Evolutionary conservation across 495 filamentous ascomycete genomes (phyloP), one percentile per base, ranked within the genome.

Genomic region (Xylaria longipes): DNA sequence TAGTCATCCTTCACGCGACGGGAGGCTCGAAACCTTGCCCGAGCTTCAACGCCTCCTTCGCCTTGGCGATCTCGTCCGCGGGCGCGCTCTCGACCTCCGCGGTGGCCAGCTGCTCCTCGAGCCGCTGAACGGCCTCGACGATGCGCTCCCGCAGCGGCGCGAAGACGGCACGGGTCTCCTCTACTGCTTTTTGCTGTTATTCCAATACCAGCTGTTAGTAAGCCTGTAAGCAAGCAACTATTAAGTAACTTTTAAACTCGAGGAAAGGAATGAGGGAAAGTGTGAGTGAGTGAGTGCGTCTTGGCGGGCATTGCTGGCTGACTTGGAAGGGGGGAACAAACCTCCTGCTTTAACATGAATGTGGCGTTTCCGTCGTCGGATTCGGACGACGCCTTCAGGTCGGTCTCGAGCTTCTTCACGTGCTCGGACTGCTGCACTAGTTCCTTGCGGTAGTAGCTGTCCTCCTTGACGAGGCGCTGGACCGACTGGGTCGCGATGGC

Each of bases 401-500:
- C 84, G 25, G 87, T 88, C 71, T 89, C 80, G 20, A 94, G 84
- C 81, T 92, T 90, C 82, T 88, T 81, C 48, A 98, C 86, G 52
- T 91, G 90, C 70, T 85, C 84, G 68, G 91, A 86, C 75, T 98
- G 94, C 69, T 89, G 81, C 70, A 86, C 82, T 27, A 93, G 86
- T 77, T 99, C 96, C 74, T 91, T 90, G 81, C 94, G 92, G 83
- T 99, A 98, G 79, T 89, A 94, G 43, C 86, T 84, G 77, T 97
- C 94, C 80, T 99, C 96, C 80, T 97, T 97, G 67, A 97, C 88
- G 62, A 98, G 86, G 65, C 95, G 93, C 74, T 88, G 83, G 75
- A 98, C 86, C 27, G 91, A 87, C 58, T 89, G 88, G 22, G 92
- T 94, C 61, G 88, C 86, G 73, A 96, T 93, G 58, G 88, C 83